phyloP scores from a whole-genome alignment of 225 moss, liverwort and hornwort species.

The Climacium dendroides region DNA sequence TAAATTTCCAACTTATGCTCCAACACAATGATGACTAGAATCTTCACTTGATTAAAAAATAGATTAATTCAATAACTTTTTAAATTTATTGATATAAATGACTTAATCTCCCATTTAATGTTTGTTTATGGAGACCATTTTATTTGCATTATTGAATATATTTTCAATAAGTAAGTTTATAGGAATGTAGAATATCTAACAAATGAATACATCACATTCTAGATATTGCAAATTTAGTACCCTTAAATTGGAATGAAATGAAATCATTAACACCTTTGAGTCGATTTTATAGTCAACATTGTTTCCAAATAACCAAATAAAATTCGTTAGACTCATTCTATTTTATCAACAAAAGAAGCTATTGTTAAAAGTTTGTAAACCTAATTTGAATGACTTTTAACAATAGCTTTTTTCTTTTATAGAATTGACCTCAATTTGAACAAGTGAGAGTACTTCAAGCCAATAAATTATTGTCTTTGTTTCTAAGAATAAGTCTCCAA shows the following conservation, averaged over 20 bases:
- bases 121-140: neutral
- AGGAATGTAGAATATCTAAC: neutral
- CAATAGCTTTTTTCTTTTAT: too few relatives aligned
- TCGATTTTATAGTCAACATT: neutral
- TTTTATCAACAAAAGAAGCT: neutral
- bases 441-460: neutral
- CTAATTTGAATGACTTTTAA: neutral
- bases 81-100: neutral
- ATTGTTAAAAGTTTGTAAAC: too few relatives aligned
- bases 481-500: neutral
- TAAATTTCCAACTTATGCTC: neutral
- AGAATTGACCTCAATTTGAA: neutral
- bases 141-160: constrained; percentile 2
- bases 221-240: neutral
- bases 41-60: neutral
- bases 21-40: neutral
- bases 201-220: neutral
- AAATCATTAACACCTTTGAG: neutral
- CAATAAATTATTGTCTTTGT: neutral
- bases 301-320: neutral
- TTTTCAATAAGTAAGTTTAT: neutral
- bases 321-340: neutral
- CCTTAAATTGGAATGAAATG: neutral
- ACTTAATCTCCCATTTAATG: constrained; percentile 1
- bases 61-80: neutral